phyloP scores from a whole-genome alignment of 1,284 basidiomycete genomes.

The Ustilago bromivora region DNA sequence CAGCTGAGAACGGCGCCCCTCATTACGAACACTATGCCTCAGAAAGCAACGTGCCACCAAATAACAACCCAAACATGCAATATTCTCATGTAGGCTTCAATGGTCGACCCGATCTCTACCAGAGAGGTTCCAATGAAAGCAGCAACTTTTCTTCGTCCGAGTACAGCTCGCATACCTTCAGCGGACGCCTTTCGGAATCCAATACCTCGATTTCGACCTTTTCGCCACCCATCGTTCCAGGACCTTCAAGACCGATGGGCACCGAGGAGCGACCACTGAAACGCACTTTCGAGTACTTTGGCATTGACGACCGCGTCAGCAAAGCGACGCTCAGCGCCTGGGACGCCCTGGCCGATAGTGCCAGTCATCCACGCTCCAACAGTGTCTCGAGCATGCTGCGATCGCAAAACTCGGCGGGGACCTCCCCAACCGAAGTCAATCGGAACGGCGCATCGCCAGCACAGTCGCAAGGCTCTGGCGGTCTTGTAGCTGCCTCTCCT shows the following conservation, averaged over 20 bases:
- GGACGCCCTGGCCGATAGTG: constrained; percentile 45
- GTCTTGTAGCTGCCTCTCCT: constrained; percentile 27
- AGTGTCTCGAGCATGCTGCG: constrained; percentile 39
- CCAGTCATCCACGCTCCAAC: constrained; percentile 40
- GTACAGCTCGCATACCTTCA: constrained; percentile 20
- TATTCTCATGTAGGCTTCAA: constrained; percentile 2
- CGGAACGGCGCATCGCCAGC: constrained; percentile 38
- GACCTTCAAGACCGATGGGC: constrained; percentile 28
- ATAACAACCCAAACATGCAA: constrained; percentile 1
- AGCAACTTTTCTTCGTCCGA: constrained; percentile 31
- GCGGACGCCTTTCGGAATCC: constrained; percentile 22
- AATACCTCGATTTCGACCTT: constrained; percentile 29
- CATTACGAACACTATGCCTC: constrained; percentile 32
- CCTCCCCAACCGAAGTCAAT: constrained; percentile 41
- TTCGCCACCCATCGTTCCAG: constrained; percentile 28
- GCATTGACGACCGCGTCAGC: constrained; percentile 25
- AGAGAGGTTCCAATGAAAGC: constrained; percentile 37
- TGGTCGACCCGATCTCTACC: constrained; percentile 31
- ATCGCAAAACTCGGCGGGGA: constrained; percentile 42
- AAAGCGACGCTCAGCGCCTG: constrained; percentile 41
- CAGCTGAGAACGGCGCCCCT: constrained; percentile 7
- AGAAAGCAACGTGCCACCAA: background rate
- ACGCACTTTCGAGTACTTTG: constrained; percentile 23
- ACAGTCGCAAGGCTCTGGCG: constrained; percentile 45
- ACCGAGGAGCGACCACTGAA: constrained; percentile 33